Evolutionary conservation across 1,139 yeast species (phyloP), one percentile per base, ranked within the genome.

Genomic region (Taphrina flavorubra): DNA sequence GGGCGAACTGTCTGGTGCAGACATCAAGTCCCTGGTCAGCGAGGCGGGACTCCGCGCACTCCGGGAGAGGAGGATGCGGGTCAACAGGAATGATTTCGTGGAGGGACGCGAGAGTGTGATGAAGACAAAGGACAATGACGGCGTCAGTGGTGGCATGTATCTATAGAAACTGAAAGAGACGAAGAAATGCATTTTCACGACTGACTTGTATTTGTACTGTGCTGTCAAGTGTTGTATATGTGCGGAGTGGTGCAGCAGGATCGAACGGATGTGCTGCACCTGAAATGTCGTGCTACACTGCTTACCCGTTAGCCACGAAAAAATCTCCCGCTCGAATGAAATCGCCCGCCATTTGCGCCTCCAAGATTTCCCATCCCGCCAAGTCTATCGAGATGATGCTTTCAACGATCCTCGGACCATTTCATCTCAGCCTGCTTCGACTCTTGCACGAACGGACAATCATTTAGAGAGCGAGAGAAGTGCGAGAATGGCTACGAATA

Each of bases 61-160:
- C 77, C 86, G 99, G 80, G 99, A 95, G 79, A 88, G 99, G 80
- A 87, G 99, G 82, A 94, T 94, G 98, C 95, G 91, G 82, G 99
- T 95, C 55, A 90, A 92, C 63, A 96, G 95, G 39, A 92, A 90
- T 72, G 99, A 95, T 78, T 95, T 95, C 83, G 87, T 89, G 77
- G 87, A 88, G 74, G 99, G 98, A 14, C 90, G 94, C 81, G 99
- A 95, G 79, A 87, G 98, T 75, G 97, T 95, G 68, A 85, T 95
- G 86, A 95, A 94, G 85, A 95, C 94, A 77, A 95, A 95, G 85
- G 92, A 92, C 69, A 99, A 94, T 79, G 98, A 94, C 81, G 92
- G 92, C 76, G 86, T 94, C 74, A 99, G 94, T 80, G 98, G 99
- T 65, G 70, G 70, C 31, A 84, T 94, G 75, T 94, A 94, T 80